Evolutionary conservation across 441 rosid species (phyloP).

Genomic region (Croton setiger): DNA sequence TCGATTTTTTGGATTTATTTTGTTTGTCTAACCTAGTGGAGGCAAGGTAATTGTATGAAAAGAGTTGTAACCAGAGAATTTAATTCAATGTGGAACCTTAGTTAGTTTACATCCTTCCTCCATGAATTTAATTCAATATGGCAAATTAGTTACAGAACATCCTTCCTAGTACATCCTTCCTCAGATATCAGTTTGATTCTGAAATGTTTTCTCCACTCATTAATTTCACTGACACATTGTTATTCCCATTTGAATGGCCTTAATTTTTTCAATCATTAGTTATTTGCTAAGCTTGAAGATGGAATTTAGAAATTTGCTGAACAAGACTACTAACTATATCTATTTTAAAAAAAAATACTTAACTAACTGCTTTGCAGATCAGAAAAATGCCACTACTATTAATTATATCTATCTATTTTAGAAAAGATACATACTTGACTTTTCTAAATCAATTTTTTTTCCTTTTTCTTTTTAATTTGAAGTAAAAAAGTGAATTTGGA

Average conservation of each 20-base stretch:
- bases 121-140: too few species aligned
- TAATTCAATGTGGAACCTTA: not conserved
- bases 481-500: conserved; percentile 1
- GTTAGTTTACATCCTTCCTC: not conserved
- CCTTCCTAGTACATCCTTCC: too few species aligned
- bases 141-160: too few species aligned
- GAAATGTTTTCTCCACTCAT: not conserved
- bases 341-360: too few species aligned
- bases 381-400: not conserved
- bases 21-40: not conserved
- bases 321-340: too few species aligned
- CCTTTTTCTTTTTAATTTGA: not conserved
- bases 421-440: not conserved
- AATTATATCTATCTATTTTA: not conserved
- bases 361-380: not conserved
- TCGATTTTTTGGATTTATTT: not conserved
- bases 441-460: too few species aligned
- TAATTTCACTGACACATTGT: not conserved
- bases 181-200: not conserved
- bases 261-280: not conserved
- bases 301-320: not conserved
- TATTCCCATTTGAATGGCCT: not conserved
- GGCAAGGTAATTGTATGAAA: not conserved
- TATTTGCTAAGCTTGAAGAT: not conserved
- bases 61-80: not conserved